Evolutionary conservation across 345 rosid genomes (phyloP).

Genomic region (Erodium maritimum): DNA sequence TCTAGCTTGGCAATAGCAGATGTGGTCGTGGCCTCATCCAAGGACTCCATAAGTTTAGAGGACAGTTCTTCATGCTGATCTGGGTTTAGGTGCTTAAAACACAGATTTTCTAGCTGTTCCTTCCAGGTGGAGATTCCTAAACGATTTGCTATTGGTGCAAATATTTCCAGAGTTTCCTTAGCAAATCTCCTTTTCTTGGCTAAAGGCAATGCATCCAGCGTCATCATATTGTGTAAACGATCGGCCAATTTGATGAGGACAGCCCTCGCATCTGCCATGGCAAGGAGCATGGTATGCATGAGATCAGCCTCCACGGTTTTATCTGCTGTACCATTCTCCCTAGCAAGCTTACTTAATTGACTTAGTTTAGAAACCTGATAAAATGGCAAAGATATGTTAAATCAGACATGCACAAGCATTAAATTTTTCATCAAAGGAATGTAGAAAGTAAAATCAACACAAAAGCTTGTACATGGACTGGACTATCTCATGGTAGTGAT

Average conservation of each 20-base stretch:
- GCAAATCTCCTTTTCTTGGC: conserved; percentile 84
- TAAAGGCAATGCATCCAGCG: conserved; percentile 64
- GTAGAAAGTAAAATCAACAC: too few relatives aligned
- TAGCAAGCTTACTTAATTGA: conserved; percentile 85
- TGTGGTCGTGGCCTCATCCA: conserved; percentile 61
- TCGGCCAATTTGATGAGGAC: conserved; percentile 92
- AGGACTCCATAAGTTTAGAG: conserved; percentile 52
- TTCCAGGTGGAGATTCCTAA: conserved; percentile 86
- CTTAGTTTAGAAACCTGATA: conserved; percentile 87
- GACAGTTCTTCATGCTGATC: conserved; percentile 64
- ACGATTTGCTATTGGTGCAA: conserved; percentile 80
- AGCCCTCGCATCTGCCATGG: conserved; percentile 96
- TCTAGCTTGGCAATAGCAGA: conserved; percentile 59
- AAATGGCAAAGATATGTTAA: conserved; percentile 3
- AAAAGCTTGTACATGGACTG: too few relatives aligned
- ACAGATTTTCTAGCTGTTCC: conserved; percentile 73
- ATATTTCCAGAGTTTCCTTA: conserved; percentile 88
- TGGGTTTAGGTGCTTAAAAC: conserved; percentile 84
- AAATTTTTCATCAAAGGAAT: too few relatives aligned
- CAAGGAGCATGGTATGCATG: conserved; percentile 90
- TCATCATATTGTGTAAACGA: conserved; percentile 92
- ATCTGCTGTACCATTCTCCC: conserved; percentile 80
- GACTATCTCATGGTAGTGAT: too few relatives aligned
- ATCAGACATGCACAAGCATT: conserved; percentile 1
- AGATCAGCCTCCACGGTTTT: conserved; percentile 87